Percentiles rank a stretch among this genome's conserved stretches.
Conservation (phyloP, 495 filamentous ascomycete species). For the Talaromyces proteolyticus region DNA sequence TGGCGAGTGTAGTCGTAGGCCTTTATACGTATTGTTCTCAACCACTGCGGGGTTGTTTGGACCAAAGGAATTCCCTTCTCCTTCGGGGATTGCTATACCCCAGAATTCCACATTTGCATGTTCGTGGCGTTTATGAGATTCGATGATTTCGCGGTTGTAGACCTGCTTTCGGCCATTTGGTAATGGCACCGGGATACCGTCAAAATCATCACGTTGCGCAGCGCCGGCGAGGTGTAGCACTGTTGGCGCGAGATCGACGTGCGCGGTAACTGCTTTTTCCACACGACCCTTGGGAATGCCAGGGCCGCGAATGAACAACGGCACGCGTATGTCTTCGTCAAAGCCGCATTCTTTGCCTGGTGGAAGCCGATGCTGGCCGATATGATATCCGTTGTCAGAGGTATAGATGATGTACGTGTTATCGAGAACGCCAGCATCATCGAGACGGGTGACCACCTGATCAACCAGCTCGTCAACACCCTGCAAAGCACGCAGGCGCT, state of each 20-base stretch:
- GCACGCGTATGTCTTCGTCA: conserved; percentile 70
- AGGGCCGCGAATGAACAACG: conserved; percentile 56
- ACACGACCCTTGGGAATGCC: conserved; percentile 38
- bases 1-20: conserved; percentile 61
- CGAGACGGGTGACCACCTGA: conserved; percentile 44
- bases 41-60: background rate
- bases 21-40: conserved; percentile 29
- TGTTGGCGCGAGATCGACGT: conserved; percentile 65
- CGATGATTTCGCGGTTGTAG: conserved; percentile 21
- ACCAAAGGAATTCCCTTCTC: background rate
- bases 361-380: conserved; percentile 65
- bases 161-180: background rate
- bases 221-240: conserved; percentile 47
- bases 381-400: conserved; percentile 71
- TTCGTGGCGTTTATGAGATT: conserved; percentile 44
- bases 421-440: conserved; percentile 34
- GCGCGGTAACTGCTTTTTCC: conserved; percentile 56
- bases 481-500: conserved; percentile 57
- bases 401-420: conserved; percentile 70
- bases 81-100: conserved; percentile 24
- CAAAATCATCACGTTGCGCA: conserved; percentile 47
- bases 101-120: conserved; percentile 64
- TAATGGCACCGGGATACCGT: conserved; percentile 46
- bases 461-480: conserved; percentile 68
- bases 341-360: conserved; percentile 69